Evolutionary conservation across 352 stramenopile species (phyloP).

Genomic region (Phytopythium boreale): DNA sequence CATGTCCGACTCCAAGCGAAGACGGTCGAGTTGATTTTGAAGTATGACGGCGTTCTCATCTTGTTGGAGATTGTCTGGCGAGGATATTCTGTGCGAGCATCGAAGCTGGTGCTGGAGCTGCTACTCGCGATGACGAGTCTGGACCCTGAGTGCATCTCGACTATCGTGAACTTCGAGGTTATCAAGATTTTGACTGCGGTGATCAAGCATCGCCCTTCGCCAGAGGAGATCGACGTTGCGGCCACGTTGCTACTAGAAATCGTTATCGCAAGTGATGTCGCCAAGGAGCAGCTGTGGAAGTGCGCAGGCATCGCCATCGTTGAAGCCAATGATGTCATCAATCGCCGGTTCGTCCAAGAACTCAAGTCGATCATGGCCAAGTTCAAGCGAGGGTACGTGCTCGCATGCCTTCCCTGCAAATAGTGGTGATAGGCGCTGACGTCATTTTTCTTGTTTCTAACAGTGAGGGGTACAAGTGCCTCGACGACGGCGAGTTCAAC

Average conservation of each 20-base stretch:
- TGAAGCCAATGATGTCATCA: constrained; percentile 35
- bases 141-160: constrained; percentile 32
- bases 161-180: constrained; percentile 38
- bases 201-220: constrained; percentile 34
- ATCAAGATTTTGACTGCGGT: constrained; percentile 46
- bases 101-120: constrained; percentile 34
- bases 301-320: constrained; percentile 34
- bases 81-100: constrained; percentile 32
- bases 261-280: constrained; percentile 35
- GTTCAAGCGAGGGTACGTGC: constrained; percentile 33
- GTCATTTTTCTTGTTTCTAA: neutral
- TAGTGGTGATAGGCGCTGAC: neutral
- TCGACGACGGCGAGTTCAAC: constrained; percentile 87
- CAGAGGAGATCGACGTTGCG: constrained; percentile 45
- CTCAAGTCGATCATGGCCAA: constrained; percentile 64
- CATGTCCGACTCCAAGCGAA: constrained; percentile 26
- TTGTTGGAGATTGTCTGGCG: constrained; percentile 43
- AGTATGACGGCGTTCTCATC: constrained; percentile 36
- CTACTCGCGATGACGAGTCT: constrained; percentile 34
- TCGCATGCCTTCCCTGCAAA: neutral
- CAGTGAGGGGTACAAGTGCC: constrained; percentile 90
- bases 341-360: constrained; percentile 52
- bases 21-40: constrained; percentile 26
- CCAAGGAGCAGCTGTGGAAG: constrained; percentile 40
- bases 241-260: constrained; percentile 48